Conservation (phyloP, 345 rosid genomes). For the Zanthoxylum bungeanum region DNA sequence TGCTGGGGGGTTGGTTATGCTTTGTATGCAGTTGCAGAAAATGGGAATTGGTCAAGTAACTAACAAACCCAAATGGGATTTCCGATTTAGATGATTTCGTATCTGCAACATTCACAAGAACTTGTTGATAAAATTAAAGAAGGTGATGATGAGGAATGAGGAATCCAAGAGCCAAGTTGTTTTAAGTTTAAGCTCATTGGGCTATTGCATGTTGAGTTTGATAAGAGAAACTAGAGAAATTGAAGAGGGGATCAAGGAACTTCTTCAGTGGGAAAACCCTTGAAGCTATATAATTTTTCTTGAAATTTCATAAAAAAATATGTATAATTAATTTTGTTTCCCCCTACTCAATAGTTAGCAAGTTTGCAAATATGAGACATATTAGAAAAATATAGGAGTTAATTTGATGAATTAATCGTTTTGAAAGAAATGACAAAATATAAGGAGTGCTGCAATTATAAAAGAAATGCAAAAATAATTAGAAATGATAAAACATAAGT, state of each 20-base stretch:
- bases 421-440: too few species aligned
- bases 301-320: background rate
- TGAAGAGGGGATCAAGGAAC: constrained; percentile 53
- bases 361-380: too few species aligned
- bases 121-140: constrained; percentile 34
- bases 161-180: constrained; percentile 43
- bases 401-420: too few species aligned
- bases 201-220: constrained; percentile 59
- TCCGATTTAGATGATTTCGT: constrained; percentile 26
- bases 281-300: constrained; percentile 38
- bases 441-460: too few species aligned
- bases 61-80: constrained; percentile 22
- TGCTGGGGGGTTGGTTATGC: too few species aligned
- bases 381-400: too few species aligned
- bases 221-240: constrained; percentile 48
- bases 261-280: constrained; percentile 74
- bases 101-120: constrained; percentile 48
- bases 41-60: too few species aligned
- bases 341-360: too few species aligned
- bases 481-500: too few species aligned
- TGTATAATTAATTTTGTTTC: constrained; percentile 13
- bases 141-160: constrained; percentile 13
- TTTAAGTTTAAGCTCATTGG: constrained; percentile 59
- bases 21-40: too few species aligned
- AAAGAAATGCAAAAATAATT: too few species aligned